Conservation (phyloP, 306 rosid species). For the Castanea mollissima region DNA sequence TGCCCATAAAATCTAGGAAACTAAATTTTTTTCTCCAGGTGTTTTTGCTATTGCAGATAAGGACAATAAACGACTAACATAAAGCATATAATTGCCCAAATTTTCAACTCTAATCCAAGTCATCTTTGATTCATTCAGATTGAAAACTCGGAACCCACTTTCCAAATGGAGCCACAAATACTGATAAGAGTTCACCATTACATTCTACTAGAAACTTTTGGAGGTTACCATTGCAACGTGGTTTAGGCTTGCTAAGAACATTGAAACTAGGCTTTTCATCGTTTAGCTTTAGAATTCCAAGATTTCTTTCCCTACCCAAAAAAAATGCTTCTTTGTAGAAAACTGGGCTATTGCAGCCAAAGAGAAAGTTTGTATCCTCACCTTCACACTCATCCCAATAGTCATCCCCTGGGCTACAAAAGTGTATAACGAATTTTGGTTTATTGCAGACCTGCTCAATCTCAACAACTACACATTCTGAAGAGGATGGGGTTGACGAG, state of each 20-base stretch:
- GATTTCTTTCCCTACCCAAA: not conserved
- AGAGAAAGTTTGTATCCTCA: not conserved
- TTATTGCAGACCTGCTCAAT: too few species aligned
- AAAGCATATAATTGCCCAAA: not conserved
- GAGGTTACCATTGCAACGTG: not conserved
- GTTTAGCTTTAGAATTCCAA: not conserved
- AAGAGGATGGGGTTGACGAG: too few species aligned
- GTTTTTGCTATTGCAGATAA: not conserved
- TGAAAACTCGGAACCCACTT: not conserved
- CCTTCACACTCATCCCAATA: too few species aligned
- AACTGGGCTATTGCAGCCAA: not conserved
- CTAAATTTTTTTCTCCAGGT: not conserved
- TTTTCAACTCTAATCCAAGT: not conserved
- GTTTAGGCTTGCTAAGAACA: not conserved
- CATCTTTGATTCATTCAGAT: too few species aligned
- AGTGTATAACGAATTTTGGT: too few species aligned
- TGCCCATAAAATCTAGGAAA: constrained; percentile 1
- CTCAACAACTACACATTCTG: too few species aligned
- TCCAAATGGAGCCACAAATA: not conserved
- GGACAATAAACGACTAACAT: not conserved
- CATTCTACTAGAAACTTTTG: not conserved
- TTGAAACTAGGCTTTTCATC: not conserved
- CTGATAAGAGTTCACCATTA: not conserved
- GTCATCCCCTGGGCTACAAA: too few species aligned
- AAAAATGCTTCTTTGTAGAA: not conserved